These are phyloP conservation scores for Exserohilum turcica DNA, from an alignment of 2,329 filamentous ascomycete genomes.

Conservation along the genomic window DNA sequence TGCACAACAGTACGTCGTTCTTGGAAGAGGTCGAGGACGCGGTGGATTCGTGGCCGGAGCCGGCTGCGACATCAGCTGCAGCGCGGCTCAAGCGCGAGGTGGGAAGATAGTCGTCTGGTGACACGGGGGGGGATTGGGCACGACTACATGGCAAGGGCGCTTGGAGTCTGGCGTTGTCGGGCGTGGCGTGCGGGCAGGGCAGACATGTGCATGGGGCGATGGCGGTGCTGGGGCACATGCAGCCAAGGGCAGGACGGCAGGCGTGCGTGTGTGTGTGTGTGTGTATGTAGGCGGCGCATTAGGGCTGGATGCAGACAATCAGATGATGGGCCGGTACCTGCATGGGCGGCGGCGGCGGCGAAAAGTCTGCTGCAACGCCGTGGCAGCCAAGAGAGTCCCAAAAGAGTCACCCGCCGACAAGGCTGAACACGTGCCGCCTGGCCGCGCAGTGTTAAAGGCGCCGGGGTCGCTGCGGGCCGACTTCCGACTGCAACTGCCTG, in stretches of 20 bases:
- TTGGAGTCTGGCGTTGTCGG: constrained; percentile 4
- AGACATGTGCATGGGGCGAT: no score
- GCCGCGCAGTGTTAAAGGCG: constrained; percentile 11
- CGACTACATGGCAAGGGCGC: neutral
- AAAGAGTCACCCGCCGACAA: constrained; percentile 10
- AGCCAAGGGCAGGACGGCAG: neutral
- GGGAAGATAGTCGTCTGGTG: constrained; percentile 49
- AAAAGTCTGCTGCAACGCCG: constrained; percentile 17
- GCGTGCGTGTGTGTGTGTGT: neutral
- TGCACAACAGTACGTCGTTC: constrained; percentile 88
- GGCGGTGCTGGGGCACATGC: no score
- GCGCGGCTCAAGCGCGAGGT: constrained; percentile 67
- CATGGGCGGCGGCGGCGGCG: constrained; percentile 27
- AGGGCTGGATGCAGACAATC: neutral
- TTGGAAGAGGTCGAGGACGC: constrained; percentile 90
- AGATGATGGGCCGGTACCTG: constrained; percentile 27
- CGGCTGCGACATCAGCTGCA: constrained; percentile 56
- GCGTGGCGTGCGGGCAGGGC: neutral
- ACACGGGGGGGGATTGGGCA: neutral
- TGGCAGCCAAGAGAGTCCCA: constrained; percentile 14
- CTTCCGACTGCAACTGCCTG: constrained; percentile 23
- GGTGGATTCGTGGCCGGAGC: constrained; percentile 82
- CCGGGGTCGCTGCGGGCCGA: constrained; percentile 24
- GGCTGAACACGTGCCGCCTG: constrained; percentile 24
- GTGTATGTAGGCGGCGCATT: neutral